Evolutionary conservation across 2,329 filamentous ascomycete genomes (phyloP).

Genomic region (Clathrospora elynae): DNA sequence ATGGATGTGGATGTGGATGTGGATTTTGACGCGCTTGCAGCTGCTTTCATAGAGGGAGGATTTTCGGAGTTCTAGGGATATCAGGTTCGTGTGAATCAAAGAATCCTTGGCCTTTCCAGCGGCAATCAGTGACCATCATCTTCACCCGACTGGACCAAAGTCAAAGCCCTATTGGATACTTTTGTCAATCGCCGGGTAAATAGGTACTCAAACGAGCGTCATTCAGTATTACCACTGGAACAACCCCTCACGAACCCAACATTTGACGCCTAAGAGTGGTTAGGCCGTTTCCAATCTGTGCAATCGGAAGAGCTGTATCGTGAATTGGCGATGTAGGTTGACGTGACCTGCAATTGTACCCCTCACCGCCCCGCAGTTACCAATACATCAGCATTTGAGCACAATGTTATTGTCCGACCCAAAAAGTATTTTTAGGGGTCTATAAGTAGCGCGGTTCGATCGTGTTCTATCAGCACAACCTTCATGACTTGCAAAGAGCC

Average conservation of each 20-base stretch:
- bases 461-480: not conserved
- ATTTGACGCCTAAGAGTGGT: not conserved
- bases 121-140: too few species aligned
- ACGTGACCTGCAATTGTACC: conserved; percentile 9
- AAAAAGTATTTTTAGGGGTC: not conserved
- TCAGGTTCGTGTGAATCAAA: too few species aligned
- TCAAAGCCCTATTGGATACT: too few species aligned
- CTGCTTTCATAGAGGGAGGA: too few species aligned
- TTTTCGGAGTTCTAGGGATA: too few species aligned
- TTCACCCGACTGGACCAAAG: too few species aligned
- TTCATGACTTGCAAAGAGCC: not conserved
- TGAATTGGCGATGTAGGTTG: not conserved
- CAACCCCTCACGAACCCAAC: not conserved
- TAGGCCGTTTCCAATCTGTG: not conserved
- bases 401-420: conserved; percentile 6
- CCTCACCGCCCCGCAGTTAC: conserved; percentile 22
- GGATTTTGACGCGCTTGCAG: not conserved
- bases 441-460: conserved; percentile 1
- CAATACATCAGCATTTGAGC: conserved; percentile 12
- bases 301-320: not conserved
- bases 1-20: not conserved
- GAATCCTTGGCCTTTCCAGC: too few species aligned
- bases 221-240: not conserved
- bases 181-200: too few species aligned
- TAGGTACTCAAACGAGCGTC: not conserved